Evolutionary conservation across 2,329 filamentous ascomycete genomes (phyloP).

Genomic region (Aureobasidium sp.): DNA sequence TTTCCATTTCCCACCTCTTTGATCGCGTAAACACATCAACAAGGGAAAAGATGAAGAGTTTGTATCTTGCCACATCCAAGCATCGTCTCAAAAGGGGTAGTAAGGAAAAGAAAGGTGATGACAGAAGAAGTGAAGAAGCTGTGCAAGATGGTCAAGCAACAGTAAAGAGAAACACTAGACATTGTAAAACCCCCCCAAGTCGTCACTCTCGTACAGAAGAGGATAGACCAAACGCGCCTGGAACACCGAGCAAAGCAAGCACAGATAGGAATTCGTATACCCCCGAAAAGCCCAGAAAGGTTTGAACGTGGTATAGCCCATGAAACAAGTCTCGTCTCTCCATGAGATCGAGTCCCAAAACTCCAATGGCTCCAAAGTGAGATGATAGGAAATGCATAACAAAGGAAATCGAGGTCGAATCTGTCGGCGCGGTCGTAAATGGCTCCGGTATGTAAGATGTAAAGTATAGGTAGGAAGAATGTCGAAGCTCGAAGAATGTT

Average conservation of each 20-base stretch:
- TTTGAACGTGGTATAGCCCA: constrained; percentile 16
- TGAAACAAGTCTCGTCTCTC: not conserved
- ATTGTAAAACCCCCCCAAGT: constrained; percentile 1
- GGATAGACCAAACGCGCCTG: not conserved
- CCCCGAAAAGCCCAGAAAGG: constrained; percentile 4
- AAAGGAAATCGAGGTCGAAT: constrained; percentile 9
- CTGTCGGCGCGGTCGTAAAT: constrained; percentile 6
- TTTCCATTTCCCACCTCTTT: not conserved
- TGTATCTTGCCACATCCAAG: not conserved
- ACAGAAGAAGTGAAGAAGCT: constrained; percentile 8
- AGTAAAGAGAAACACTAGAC: constrained; percentile 9
- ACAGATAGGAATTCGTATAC: constrained; percentile 1
- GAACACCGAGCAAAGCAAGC: constrained; percentile 8
- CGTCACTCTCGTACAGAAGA: constrained; percentile 4
- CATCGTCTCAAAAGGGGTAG: not conserved
- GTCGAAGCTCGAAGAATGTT: constrained; percentile 6
- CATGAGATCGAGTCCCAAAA: not conserved
- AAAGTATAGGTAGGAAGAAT: not conserved
- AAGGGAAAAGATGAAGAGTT: not conserved
- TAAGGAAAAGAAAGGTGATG: not conserved
- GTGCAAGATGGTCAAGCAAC: constrained; percentile 1
- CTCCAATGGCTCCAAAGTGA: not conserved
- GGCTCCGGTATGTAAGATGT: constrained; percentile 5
- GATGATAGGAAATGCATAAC: constrained; percentile 9
- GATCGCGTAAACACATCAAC: not conserved